Evolutionary conservation across 106 monocot genomes (phyloP), one percentile per base, ranked within the genome.

Genomic region (Iris macrosiphon): DNA sequence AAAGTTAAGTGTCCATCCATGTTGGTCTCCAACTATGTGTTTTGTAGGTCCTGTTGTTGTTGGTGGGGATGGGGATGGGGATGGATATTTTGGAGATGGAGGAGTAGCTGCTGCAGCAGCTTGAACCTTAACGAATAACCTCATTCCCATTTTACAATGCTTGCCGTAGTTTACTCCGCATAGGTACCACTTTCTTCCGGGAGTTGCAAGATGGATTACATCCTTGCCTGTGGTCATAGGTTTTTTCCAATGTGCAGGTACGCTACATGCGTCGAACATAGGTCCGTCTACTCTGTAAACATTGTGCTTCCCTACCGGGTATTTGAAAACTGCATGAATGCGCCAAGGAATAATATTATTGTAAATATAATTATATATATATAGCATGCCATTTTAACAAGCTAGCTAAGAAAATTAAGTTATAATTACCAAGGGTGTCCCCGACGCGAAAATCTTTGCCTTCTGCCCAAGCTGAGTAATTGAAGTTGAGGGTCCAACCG

Each of bases 131-230:
- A 44, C 31, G 30, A 3, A 13, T 24, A 60, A 6, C 8, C 31
- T 60, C 28, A 7, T 12, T 4, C 45, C 60, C 28, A 40, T 41
- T 60, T 43, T 3, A 27, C 44, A 29, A 17, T 45, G 41, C n/a
- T 15, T 29, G 4, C 42, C 43, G 4, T 29, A 4, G 3, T 39
- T 23, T 7, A n/a, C 15, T 1, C 60, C 60, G 26, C 63, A 63
- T 2, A 63, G 38, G 63, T 63, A 63, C 63, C 63, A 63, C 39
- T 50, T 63, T 27, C 19, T 63, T 1, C 63, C 63, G 3, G 67
- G 46, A 13, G 25, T 38, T 4, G 35, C 15, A 6, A 67, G 57
- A 10, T 2, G 31, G 30, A 67, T 19, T 7, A 15, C 10, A 44
- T 67, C 67, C 1, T 67, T 57, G 4, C 67, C 67, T 0, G 67